A percentile compares a stretch with the other conserved stretches of the same genome.
phyloP scores from a whole-genome alignment of 371 early-diverging fungal genomes.

The Mortierella sp. region DNA sequence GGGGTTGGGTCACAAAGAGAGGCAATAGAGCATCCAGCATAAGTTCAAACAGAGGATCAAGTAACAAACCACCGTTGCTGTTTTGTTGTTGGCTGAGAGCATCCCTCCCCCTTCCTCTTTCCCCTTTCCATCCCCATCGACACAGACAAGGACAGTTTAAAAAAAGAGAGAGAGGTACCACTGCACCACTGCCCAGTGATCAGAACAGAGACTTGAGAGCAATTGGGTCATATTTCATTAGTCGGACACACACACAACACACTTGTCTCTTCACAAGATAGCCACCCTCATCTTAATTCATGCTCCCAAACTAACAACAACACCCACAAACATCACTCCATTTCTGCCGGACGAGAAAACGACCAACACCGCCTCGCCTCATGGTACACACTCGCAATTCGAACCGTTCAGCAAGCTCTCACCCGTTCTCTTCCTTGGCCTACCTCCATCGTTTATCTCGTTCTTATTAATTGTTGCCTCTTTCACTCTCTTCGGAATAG shows the following conservation, averaged over 20 bases:
- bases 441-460: no score
- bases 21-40: background rate
- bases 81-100: background rate
- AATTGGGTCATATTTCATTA: slow-evolving; percentile 6
- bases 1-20: background rate
- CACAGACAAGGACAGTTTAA: background rate
- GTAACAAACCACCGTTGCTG: background rate
- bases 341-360: background rate
- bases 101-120: background rate
- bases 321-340: background rate
- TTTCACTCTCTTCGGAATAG: background rate
- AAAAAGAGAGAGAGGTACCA: background rate
- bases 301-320: no score
- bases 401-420: background rate
- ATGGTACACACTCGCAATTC: background rate
- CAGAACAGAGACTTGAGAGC: slow-evolving; percentile 10
- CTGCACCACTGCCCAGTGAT: background rate
- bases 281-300: background rate
- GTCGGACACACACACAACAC: background rate
- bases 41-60: background rate
- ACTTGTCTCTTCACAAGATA: background rate
- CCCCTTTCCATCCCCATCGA: background rate
- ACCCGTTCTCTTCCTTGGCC: background rate
- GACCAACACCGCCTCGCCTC: slow-evolving; percentile 1
- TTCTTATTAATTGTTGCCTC: background rate